A percentile compares a stretch with the other conserved stretches of the same genome.
phyloP scores from a whole-genome alignment of 1,284 basidiomycete genomes.

The Trichosporon sp. region DNA sequence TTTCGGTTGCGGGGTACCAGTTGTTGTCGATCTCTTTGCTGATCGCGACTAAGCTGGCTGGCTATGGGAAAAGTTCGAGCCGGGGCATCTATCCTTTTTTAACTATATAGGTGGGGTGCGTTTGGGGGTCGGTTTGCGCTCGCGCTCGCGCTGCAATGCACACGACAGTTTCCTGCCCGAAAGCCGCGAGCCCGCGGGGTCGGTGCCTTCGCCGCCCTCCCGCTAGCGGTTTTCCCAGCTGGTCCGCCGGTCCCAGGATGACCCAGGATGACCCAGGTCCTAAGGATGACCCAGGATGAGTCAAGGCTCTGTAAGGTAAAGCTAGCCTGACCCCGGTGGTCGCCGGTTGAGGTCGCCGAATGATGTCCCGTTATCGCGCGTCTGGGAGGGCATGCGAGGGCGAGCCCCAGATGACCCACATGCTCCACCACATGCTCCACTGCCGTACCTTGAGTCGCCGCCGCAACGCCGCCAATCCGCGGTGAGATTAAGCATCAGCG shows the following conservation, averaged over 20 bases:
- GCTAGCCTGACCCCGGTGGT: neutral
- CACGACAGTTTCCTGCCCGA: neutral
- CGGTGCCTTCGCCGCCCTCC: neutral
- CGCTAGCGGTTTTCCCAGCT: constrained; percentile 4
- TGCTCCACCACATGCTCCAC: constrained; percentile 13
- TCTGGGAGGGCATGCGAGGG: neutral
- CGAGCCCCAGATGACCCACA: constrained; percentile 2
- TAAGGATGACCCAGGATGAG: neutral
- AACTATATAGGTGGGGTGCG: neutral
- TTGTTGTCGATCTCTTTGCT: neutral
- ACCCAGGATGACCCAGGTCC: no score
- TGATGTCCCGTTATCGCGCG: constrained; percentile 6
- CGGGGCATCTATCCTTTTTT: neutral
- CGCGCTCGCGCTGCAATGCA: neutral
- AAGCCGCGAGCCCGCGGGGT: neutral
- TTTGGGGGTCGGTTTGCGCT: neutral
- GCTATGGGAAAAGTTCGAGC: constrained; percentile 2
- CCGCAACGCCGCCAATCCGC: constrained; percentile 7
- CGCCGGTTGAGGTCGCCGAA: constrained; percentile 1
- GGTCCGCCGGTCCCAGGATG: neutral
- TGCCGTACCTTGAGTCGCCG: neutral
- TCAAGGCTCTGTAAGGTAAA: neutral
- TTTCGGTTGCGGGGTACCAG: neutral
- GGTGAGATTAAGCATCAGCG: neutral
- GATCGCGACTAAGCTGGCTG: neutral